Base-by-base conservation (phyloP, 345 rosid species). In the Geranium brycei region DNA sequence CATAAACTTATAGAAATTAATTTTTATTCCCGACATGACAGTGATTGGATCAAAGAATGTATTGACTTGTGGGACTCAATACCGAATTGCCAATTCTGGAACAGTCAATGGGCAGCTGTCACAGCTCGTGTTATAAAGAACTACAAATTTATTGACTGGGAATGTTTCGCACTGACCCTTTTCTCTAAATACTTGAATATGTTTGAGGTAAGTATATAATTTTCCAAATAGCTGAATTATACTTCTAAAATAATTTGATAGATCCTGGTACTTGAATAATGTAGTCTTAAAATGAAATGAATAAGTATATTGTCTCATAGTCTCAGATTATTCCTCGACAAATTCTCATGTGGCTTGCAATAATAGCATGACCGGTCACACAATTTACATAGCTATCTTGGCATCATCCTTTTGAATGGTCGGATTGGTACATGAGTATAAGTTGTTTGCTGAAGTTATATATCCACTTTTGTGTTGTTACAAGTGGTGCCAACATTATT, bases 51-150 rank as follows among this genome's bases (percentile, higher is more conserved):
- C 30, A 72, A 67, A 71, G 80, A 81, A 73, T 83, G 80, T 71
- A 68, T 93, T 68, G 84, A 77, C 65, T 66, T 86, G 66, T 93
- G 99, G 99, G 95, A 90, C 80, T 80, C 95, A 0, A 76, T 93
- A 69, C 97, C 99, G 40, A 93, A 90, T 74, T 93, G 95, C 75
- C 99, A 86, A 66, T 93, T 93, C 76, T 93, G 99, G 99, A 93
- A 90, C 70, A 75, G 91, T 80, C 99, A 93, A 68, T 93, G 99
- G 99, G 71, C 87, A 66, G 91, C 90, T 77, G 79, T 93, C 31
- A 73, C 80, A 69, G 97, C 97, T 38, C 91, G 96, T 53, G 91
- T 88, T 68, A 76, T 93, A 70, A 90, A 88, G 80, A 88, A 82
- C 72, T 86, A 84, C 79, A 77, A 71, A 51, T 82, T 69, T 80